Evolutionary conservation across 2,329 filamentous ascomycete species (phyloP), one percentile per base, ranked within the genome.

Genomic region (Chlorencoelia australis): DNA sequence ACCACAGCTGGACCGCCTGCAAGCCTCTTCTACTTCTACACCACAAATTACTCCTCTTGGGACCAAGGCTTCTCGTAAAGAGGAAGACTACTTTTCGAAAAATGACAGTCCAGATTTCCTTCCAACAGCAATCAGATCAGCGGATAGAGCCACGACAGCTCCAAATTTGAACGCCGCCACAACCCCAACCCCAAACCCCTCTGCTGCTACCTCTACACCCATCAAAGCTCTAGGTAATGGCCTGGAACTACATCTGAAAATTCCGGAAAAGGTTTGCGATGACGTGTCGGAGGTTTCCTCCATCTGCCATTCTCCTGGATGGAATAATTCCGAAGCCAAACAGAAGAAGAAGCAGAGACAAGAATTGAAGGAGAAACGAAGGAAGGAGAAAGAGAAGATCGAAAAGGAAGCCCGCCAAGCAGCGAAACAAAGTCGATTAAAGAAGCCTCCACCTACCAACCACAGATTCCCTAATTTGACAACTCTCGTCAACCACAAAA

Each of bases 251-350:
- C n/a, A n/a, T n/a, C n/a, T n/a, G 7, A 19, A 10, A 20, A 15
- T 11, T 13, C 28, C n/a, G 16, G 40, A 36, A 16, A 30, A 29
- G 5, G 41, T 26, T 16, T 46, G 45, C 7, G 29, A 41, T 14
- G 42, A 43, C 4, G n/a, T n/a, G n/a, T 53, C 54, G 11, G 52
- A 51, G 24, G 36, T 35, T n/a, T 56, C 54, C 4, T 56, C 53
- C 0, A 71, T 76, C 36, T 79, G 74, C 42, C 70, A 75, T 37
- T 78, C 74, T 1, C 74, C 74, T 2, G 75, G 67, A 37, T 78
- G 74, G 74, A 72, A 75, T 43, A 66, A 69, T 15, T 71, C 71
- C 46, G 63, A 64, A 3, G 64, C 66, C 14, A 58, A 54, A 38
- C 66, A 60, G 35, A 65, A 59, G 44, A 65, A 66, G 32, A 62